A percentile compares a stretch with the other conserved stretches of the same genome.
Conservation (phyloP, 106 monocot genomes). For the Ottelia alismoides region DNA sequence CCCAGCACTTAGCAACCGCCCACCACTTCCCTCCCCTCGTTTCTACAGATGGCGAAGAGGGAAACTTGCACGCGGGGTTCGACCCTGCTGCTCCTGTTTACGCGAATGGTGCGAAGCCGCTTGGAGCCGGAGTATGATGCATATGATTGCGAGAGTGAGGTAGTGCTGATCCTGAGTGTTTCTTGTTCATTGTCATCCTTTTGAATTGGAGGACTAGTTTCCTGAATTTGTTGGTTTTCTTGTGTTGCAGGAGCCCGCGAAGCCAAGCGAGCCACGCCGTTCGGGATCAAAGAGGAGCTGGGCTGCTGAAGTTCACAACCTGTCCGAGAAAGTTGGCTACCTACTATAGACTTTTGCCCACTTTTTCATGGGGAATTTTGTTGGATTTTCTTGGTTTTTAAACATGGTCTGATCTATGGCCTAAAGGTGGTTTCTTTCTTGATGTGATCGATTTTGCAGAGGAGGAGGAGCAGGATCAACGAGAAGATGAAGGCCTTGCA, state of each 20-base stretch:
- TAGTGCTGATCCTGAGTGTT: too few relatives aligned
- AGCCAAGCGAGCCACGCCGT: slow-evolving; percentile 12
- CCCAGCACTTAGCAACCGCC: not conserved
- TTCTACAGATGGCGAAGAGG: not conserved
- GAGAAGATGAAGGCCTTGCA: slow-evolving; percentile 13
- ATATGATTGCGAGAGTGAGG: slow-evolving; percentile 13
- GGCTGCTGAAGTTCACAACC: slow-evolving; percentile 75
- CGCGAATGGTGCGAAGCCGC: not conserved
- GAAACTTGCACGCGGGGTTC: slow-evolving; percentile 1
- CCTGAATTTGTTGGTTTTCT: not conserved
- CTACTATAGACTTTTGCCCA: not conserved
- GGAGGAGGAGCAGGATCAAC: slow-evolving; percentile 18
- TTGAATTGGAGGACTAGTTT: not conserved
- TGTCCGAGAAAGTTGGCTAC: slow-evolving; percentile 90
- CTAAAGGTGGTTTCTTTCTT: not conserved
- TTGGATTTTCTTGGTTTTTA: not conserved
- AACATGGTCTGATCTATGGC: slow-evolving; percentile 1
- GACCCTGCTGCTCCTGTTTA: slow-evolving; percentile 4
- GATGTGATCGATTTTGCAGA: slow-evolving; percentile 3
- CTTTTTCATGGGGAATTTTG: not conserved
- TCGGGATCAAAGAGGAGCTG: slow-evolving; percentile 64
- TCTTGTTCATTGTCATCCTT: not conserved
- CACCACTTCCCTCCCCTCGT: not conserved
- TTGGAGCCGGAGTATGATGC: not conserved
- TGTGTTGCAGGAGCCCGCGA: slow-evolving; percentile 23